Evolutionary conservation across 2,329 filamentous ascomycete species (phyloP), one percentile per base, ranked within the genome.

Genomic region (Alternaria tenuissima): DNA sequence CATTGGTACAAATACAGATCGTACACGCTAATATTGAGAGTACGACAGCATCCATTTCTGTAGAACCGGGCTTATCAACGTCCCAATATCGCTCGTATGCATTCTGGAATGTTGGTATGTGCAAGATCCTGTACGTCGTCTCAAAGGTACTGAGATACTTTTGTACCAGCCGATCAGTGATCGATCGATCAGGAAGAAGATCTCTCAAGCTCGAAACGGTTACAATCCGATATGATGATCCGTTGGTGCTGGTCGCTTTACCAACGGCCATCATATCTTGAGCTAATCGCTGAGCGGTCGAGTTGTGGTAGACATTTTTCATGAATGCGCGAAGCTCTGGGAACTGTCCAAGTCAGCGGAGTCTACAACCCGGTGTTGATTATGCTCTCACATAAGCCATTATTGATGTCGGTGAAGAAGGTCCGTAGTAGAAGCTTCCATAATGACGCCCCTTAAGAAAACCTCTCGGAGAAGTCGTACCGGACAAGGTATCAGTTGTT

Each of bases 71-170:
- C 9, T 34, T n/a, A 1, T 77, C 69, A 14, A 75, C 61, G 6
- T 75, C 67, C 84, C 84, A 86, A 58, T 81, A 83, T 1, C 42
- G 69, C 8, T 76, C 58, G 61, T 85, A 87, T 4, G 83, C 80
- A 4, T 68, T 55, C 76, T 78, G 79, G 62, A 87, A 88, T 0
- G 78, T 81, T 0, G 84, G 84, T 2, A 75, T 63, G 58, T 87
- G 85, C 0, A 87, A 66, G 43, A 87, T 81, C 3, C 84, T 81
- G 48, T 84, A 80, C 0, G 79, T 78, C 1, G 79, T 80, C 61
- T 86, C 85, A 44, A 85, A 86, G 1, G 76, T 82, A 2, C 72
- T 70, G 36, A 86, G 78, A 65, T 87, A 87, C 1, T 81, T 65
- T 1, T 68, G 58, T 7, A 80, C 73, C 66, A 83, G 77, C 16